Evolutionary conservation across 192 early-diverging fungal species (phyloP).

Genomic region (Coemansia sp.): DNA sequence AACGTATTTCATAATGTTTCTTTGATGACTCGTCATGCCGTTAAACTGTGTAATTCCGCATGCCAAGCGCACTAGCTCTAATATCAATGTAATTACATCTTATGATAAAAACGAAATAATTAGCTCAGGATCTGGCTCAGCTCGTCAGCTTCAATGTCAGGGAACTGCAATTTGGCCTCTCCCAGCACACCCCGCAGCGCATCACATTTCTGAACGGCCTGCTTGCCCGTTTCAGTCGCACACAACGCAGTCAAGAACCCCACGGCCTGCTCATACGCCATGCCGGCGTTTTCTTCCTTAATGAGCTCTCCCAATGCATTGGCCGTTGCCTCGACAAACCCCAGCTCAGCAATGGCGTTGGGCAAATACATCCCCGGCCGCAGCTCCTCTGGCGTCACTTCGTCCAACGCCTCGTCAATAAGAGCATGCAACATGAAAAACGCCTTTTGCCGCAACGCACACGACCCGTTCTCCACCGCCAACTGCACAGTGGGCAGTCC

Average conservation of each 20-base stretch:
- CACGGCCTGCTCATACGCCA: slow-evolving; percentile 32
- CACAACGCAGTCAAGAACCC: slow-evolving; percentile 26
- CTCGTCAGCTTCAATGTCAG: slow-evolving; percentile 12
- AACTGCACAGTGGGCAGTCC: slow-evolving; percentile 54
- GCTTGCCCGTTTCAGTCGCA: slow-evolving; percentile 19
- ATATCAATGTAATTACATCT: no score
- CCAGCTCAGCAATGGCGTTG: slow-evolving; percentile 47
- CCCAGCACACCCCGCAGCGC: slow-evolving; percentile 6
- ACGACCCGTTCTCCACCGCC: slow-evolving; percentile 34
- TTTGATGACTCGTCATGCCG: no score
- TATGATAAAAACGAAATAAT: no score
- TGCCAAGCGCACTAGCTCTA: no score
- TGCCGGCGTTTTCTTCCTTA: slow-evolving; percentile 32
- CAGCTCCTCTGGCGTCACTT: slow-evolving; percentile 30
- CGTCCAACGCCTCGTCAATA: slow-evolving; percentile 59
- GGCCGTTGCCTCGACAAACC: slow-evolving; percentile 51
- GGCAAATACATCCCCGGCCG: slow-evolving; percentile 40
- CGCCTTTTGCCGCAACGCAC: slow-evolving; percentile 38
- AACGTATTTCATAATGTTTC: no score
- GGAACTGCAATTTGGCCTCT: slow-evolving; percentile 9
- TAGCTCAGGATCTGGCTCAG: slow-evolving; percentile 6
- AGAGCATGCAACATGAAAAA: slow-evolving; percentile 66
- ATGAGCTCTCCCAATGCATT: slow-evolving; percentile 39
- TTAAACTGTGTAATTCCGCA: no score
- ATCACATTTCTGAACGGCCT: slow-evolving; percentile 12